Percentiles rank a stretch among this genome's conserved stretches.
phyloP scores from a whole-genome alignment of 176 grass and related monocot species.

The Miscanthus lutarioriparius region DNA sequence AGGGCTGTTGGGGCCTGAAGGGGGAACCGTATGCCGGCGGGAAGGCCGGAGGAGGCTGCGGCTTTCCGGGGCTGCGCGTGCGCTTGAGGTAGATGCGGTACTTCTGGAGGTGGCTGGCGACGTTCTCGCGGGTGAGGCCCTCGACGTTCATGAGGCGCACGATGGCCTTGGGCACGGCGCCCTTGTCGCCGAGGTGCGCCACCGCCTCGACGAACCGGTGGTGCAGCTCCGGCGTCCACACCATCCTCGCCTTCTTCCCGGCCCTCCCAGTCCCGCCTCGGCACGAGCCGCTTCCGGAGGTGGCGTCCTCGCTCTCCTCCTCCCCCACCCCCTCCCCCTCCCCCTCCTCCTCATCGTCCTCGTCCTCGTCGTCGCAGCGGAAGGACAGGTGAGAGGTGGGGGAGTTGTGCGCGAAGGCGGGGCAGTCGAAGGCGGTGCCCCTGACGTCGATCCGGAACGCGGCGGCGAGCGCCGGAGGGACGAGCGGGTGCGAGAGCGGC shows the following conservation, averaged over 20 bases:
- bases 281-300: slow-evolving; percentile 8
- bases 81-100: slow-evolving; percentile 92
- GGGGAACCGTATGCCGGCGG: not conserved
- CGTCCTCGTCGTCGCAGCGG: slow-evolving; percentile 23
- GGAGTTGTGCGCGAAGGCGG: slow-evolving; percentile 16
- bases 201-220: slow-evolving; percentile 93
- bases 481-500: slow-evolving; percentile 58
- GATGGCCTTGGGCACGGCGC: slow-evolving; percentile 92
- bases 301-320: not conserved
- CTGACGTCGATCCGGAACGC: slow-evolving; percentile 63
- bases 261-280: not conserved
- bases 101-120: slow-evolving; percentile 98
- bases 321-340: slow-evolving; percentile 35
- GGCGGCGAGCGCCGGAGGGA: slow-evolving; percentile 67
- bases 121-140: slow-evolving; percentile 92
- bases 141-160: slow-evolving; percentile 96
- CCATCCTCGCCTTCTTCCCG: slow-evolving; percentile 65
- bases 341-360: not conserved
- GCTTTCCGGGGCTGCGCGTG: not conserved
- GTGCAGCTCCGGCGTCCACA: slow-evolving; percentile 92
- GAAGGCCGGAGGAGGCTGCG: not conserved
- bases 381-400: slow-evolving; percentile 41
- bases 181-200: slow-evolving; percentile 70
- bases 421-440: slow-evolving; percentile 15
- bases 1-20: not conserved